A percentile compares a stretch with the other conserved stretches of the same genome.
Evolutionary conservation across 495 filamentous ascomycete species (phyloP).

Genomic region (Penicillium longicatenatum): DNA sequence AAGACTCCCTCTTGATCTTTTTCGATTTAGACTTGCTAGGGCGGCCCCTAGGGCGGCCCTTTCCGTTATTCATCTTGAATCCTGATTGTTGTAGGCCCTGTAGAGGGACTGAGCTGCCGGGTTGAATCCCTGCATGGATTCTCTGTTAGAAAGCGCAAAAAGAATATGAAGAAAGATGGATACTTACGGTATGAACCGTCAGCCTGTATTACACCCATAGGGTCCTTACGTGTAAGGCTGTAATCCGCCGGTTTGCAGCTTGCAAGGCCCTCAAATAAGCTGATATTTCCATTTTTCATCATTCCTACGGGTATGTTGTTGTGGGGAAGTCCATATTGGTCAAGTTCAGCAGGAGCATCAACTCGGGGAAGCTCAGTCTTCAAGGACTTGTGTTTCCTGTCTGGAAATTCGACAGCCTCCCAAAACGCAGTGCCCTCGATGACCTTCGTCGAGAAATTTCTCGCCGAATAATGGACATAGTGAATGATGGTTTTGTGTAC

Average conservation of each 20-base stretch:
- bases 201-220: constrained; percentile 22
- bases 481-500: constrained; percentile 54
- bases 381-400: constrained; percentile 38
- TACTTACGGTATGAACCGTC: constrained; percentile 28
- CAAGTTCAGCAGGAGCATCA: constrained; percentile 42
- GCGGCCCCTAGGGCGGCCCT: neutral
- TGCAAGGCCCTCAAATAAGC: constrained; percentile 46
- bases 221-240: constrained; percentile 36
- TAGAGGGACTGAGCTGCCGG: neutral
- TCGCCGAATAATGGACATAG: constrained; percentile 60
- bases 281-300: constrained; percentile 46
- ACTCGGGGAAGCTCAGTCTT: constrained; percentile 34
- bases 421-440: constrained; percentile 55
- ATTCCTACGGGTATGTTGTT: constrained; percentile 31
- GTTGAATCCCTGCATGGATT: neutral
- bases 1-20: neutral
- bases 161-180: neutral
- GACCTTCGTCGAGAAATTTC: constrained; percentile 59
- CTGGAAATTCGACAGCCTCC: constrained; percentile 57
- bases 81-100: neutral
- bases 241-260: constrained; percentile 35
- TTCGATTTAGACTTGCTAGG: neutral
- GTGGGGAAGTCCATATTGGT: constrained; percentile 58
- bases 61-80: neutral
- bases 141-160: neutral